A percentile compares a stretch with the other conserved stretches of the same genome.
phyloP scores from a whole-genome alignment of 2,329 filamentous ascomycete genomes.

The Penicillium paneum region DNA sequence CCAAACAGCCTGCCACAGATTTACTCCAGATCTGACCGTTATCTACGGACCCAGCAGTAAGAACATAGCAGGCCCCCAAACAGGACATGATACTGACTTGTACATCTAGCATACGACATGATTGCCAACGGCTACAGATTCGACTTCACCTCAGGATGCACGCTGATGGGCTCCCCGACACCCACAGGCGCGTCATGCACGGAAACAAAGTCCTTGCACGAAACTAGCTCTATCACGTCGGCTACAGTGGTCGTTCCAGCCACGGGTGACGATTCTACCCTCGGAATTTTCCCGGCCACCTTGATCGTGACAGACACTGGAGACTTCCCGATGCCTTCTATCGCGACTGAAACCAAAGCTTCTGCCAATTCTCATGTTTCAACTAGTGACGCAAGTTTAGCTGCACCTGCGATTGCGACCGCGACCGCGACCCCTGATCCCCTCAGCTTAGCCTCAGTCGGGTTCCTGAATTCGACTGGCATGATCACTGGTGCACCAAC shows the following conservation, averaged over 20 bases:
- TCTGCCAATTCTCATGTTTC: not conserved
- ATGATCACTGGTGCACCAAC: not conserved
- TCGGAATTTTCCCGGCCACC: constrained; percentile 1
- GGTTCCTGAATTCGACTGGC: not conserved
- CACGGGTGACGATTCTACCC: not conserved
- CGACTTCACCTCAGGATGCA: constrained; percentile 4
- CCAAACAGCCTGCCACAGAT: not conserved
- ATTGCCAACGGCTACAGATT: not conserved
- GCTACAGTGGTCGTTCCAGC: not conserved
- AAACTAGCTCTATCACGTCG: not conserved
- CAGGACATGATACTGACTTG: not conserved
- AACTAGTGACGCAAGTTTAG: not conserved
- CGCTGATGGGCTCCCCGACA: not conserved
- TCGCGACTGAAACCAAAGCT: not conserved
- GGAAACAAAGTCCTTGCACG: not conserved
- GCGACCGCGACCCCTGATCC: not conserved
- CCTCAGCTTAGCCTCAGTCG: not conserved
- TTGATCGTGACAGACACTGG: constrained; percentile 3
- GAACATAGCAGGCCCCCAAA: not conserved
- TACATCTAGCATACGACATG: constrained; percentile 2
- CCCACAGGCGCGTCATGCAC: constrained; percentile 1
- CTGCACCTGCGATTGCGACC: not conserved
- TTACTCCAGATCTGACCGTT: constrained; percentile 5
- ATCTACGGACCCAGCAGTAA: constrained; percentile 2
- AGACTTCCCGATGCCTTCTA: not conserved